Evolutionary conservation across 176 grass and related monocot genomes (phyloP), one percentile per base, ranked within the genome.

Genomic region (Zizania latifolia): DNA sequence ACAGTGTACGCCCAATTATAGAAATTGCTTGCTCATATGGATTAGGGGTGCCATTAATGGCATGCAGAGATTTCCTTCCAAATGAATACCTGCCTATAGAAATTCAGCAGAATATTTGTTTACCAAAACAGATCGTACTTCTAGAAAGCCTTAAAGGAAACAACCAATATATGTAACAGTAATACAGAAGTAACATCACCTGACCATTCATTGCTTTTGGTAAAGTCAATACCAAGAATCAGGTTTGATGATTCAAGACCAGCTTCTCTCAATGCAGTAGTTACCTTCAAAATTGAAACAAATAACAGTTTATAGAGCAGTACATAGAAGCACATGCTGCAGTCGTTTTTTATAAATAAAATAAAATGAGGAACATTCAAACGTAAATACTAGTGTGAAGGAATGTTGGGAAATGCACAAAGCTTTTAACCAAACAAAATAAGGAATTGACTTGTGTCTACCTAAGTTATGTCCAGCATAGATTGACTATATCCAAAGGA

Each of bases 151-250:
- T 40, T 44, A 30, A 89, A 58, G 31, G 19, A 68, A 81, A 76
- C 33, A 17, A 11, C 0, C 6, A 19, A 21, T 15, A 41, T 59
- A 70, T 31, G 16, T 26, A 31, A 22, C 19, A 78, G 21, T 46
- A 40, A 32, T 23, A 43, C 39, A 37, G 39, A 66, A 74, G 48
- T 80, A 75, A 38, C 58, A 70, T 55, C 64, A 97, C 94, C 94
- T 89, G 94, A 94, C 94, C 94, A 94, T 67, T 98, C 94, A 68
- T 98, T 98, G 67, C 94, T 98, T 86, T 98, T 98, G 7, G 94
- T 98, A 68, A 98, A 98, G 82, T 98, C 94, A 60, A 98, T 88
- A 45, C 86, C 94, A 58, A 98, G 86, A 75, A 98, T 86, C 22
- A 98, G 81, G 82, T 98, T 98, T 61, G 94, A 94, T 21, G 94